A percentile compares a stretch with the other conserved stretches of the same genome.
phyloP scores from a whole-genome alignment of 1,139 yeast species.

The Citeromyces hawaiiensis region DNA sequence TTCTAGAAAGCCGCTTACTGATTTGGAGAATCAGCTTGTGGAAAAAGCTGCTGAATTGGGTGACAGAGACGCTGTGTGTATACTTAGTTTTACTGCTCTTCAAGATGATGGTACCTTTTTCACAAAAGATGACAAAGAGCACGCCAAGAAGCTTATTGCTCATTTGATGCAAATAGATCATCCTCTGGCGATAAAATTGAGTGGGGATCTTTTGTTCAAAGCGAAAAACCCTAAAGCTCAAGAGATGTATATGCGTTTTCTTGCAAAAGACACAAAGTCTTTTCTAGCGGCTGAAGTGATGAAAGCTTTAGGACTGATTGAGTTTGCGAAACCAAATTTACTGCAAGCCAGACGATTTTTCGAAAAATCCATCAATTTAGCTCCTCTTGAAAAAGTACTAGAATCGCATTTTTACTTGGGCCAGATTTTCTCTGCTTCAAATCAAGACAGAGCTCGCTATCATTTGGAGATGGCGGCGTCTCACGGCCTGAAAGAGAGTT shows the following conservation, averaged over 20 bases:
- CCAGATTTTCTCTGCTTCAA: slow-evolving; percentile 42
- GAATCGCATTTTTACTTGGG: slow-evolving; percentile 74
- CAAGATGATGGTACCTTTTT: slow-evolving; percentile 18
- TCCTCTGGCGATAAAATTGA: slow-evolving; percentile 58
- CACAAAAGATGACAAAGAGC: slow-evolving; percentile 36
- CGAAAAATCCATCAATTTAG: slow-evolving; percentile 43
- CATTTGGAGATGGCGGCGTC: slow-evolving; percentile 70
- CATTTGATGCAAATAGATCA: slow-evolving; percentile 49
- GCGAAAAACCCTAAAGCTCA: slow-evolving; percentile 33
- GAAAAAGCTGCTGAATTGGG: slow-evolving; percentile 82
- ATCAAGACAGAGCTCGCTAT: slow-evolving; percentile 45
- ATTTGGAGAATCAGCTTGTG: slow-evolving; percentile 54
- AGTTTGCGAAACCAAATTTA: slow-evolving; percentile 41
- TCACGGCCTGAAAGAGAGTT: slow-evolving; percentile 65
- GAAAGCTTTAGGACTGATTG: slow-evolving; percentile 54
- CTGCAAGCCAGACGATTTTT: slow-evolving; percentile 41
- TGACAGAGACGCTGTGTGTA: slow-evolving; percentile 64
- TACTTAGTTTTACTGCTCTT: slow-evolving; percentile 53
- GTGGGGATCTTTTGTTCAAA: slow-evolving; percentile 57
- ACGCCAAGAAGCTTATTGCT: slow-evolving; percentile 52
- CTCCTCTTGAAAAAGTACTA: slow-evolving; percentile 43
- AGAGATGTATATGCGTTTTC: slow-evolving; percentile 45
- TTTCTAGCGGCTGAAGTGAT: slow-evolving; percentile 62
- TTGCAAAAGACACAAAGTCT: slow-evolving; percentile 39
- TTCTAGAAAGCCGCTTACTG: slow-evolving; percentile 38